These are phyloP conservation scores for Coprinellus micaceus DNA, from an alignment of 768 basidiomycete species.

Conservation along the genomic window DNA sequence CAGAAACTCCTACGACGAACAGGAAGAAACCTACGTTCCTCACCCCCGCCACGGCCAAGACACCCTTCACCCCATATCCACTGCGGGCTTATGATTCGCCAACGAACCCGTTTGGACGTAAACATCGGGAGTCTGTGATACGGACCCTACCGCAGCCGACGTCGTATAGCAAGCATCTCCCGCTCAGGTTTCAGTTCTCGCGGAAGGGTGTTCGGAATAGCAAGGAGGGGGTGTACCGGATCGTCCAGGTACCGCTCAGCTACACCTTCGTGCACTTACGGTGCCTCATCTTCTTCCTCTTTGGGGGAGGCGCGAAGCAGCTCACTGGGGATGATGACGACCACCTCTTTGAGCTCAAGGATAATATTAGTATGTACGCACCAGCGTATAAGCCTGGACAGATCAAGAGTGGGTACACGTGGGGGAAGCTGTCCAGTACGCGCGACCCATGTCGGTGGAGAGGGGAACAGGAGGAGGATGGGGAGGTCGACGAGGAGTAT, in stretches of 20 bases:
- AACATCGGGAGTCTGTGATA: slow-evolving; percentile 37
- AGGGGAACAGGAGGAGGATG: slow-evolving; percentile 27
- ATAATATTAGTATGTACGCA: slow-evolving; percentile 40
- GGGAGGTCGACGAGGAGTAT: slow-evolving; percentile 25
- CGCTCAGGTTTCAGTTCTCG: slow-evolving; percentile 61
- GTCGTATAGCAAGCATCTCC: slow-evolving; percentile 56
- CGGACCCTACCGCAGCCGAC: slow-evolving; percentile 40
- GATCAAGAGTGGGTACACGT: slow-evolving; percentile 47
- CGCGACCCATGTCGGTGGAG: slow-evolving; percentile 50
- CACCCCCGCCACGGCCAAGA: slow-evolving; percentile 18
- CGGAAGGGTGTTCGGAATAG: slow-evolving; percentile 25
- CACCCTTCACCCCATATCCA: slow-evolving; percentile 45
- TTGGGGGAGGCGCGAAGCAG: slow-evolving; percentile 29
- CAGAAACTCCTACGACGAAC: neutral
- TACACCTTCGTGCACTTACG: slow-evolving; percentile 68
- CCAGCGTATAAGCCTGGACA: slow-evolving; percentile 44
- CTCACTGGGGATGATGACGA: slow-evolving; percentile 28
- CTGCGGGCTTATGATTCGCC: slow-evolving; percentile 62
- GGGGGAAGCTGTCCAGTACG: slow-evolving; percentile 48
- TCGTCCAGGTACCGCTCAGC: slow-evolving; percentile 66
- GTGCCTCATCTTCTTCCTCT: slow-evolving; percentile 59
- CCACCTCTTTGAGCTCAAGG: slow-evolving; percentile 61
- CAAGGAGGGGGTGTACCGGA: slow-evolving; percentile 36
- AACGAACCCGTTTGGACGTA: slow-evolving; percentile 65
- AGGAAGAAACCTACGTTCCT: slow-evolving; percentile 4